phyloP scores from a whole-genome alignment of 169 alveolate genomes.

The Cryptosporidium tyzzeri region DNA sequence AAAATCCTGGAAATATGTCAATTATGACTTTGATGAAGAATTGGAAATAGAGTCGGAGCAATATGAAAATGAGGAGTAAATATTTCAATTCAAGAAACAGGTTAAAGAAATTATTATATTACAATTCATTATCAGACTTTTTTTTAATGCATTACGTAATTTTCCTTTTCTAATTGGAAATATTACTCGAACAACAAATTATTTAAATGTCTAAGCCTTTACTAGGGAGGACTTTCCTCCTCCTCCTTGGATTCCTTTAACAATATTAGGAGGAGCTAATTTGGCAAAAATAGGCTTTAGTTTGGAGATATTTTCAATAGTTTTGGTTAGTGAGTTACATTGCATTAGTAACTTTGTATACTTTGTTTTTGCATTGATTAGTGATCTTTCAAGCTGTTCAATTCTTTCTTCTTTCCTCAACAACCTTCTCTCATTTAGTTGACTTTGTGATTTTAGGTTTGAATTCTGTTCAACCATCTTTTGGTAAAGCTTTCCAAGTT shows the following conservation, averaged over 20 bases:
- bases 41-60: constrained; percentile 15
- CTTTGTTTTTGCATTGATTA: constrained; percentile 78
- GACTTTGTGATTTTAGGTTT: constrained; percentile 75
- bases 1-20: constrained; percentile 60
- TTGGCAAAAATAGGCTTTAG: constrained; percentile 60
- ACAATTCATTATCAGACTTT: not conserved
- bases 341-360: constrained; percentile 78
- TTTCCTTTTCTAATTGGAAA: not conserved
- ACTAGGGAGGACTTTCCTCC: constrained; percentile 64
- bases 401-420: constrained; percentile 80
- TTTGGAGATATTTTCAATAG: constrained; percentile 73
- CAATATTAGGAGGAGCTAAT: constrained; percentile 75
- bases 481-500: constrained; percentile 76
- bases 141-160: not conserved
- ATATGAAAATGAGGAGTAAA: constrained; percentile 15
- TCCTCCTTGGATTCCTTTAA: constrained; percentile 72
- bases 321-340: constrained; percentile 78
- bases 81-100: not conserved
- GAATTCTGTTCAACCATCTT: constrained; percentile 78
- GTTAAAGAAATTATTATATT: not conserved
- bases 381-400: constrained; percentile 77
- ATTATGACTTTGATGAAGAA: constrained; percentile 35
- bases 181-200: not conserved
- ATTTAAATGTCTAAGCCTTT: constrained; percentile 21
- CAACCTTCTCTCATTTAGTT: constrained; percentile 77